Evolutionary conservation across 2,329 filamentous ascomycete genomes (phyloP).

Genomic region (Hypomyces perniciosus): DNA sequence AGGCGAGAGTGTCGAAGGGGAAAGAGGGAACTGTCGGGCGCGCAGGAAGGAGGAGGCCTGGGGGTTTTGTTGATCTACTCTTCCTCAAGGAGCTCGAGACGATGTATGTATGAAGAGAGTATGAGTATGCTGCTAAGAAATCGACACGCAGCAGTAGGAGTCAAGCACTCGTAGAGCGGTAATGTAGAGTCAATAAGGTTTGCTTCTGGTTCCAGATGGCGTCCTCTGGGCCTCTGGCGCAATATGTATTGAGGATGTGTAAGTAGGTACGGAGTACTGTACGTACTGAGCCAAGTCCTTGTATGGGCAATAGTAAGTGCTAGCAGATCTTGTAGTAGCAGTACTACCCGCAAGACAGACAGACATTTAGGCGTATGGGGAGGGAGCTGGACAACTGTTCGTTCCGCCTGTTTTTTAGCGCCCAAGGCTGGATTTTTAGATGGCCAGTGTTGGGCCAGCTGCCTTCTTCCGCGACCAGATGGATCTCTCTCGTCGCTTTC

Average conservation of each 20-base stretch:
- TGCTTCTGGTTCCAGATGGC: slow-evolving; percentile 9
- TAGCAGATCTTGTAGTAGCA: too few relatives aligned
- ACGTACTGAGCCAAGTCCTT: too few relatives aligned
- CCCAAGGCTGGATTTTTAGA: slow-evolving; percentile 12
- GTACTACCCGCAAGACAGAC: too few relatives aligned
- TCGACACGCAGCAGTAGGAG: not conserved
- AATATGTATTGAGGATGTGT: slow-evolving; percentile 7
- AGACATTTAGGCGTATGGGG: not conserved
- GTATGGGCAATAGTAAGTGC: too few relatives aligned
- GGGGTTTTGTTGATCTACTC: not conserved
- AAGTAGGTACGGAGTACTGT: not conserved
- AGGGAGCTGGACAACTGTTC: not conserved
- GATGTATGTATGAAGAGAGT: not conserved
- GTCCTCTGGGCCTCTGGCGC: slow-evolving; percentile 5
- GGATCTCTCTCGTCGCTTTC: slow-evolving; percentile 6
- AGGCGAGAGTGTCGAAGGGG: not conserved
- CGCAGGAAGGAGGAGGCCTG: not conserved
- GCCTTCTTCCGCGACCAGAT: slow-evolving; percentile 1
- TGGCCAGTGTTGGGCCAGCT: slow-evolving; percentile 7
- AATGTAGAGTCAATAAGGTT: slow-evolving; percentile 13
- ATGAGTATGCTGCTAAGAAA: not conserved
- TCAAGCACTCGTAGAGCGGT: not conserved
- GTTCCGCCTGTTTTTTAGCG: slow-evolving; percentile 8
- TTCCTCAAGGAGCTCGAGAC: slow-evolving; percentile 1
- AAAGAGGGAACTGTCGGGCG: not conserved